Evolutionary conservation across 2,329 filamentous ascomycete genomes (phyloP), one percentile per base, ranked within the genome.

Genomic region (Rachicladosporium sp.): DNA sequence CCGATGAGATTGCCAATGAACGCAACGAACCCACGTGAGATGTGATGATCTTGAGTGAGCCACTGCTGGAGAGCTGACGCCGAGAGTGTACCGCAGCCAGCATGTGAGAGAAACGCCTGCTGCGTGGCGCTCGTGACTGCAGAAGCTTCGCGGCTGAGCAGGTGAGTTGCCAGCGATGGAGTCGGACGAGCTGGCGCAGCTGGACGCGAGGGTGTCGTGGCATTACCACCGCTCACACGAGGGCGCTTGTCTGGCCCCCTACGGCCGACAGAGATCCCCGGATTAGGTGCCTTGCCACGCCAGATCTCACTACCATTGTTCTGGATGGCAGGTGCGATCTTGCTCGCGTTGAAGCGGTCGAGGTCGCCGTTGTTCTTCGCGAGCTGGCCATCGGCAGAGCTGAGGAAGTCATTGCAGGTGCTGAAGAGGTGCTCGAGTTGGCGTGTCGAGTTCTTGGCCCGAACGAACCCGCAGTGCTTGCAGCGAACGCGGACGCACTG

Each of bases 31-130:
- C 74, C 73, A 46, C 82, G 77, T 29, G 80, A 76, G 59, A 84
- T 82, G 43, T 85, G 71, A 6, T 76, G 68, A 58, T 85, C 80
- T 58, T 83, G 80, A 8, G 76, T 73, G 33, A 86, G 73, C 81
- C 81, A 86, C 56, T 70, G 67, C 13, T 71, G 70, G 7, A 85
- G 64, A 1, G 67, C 60, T 0, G 64, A 52, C 36, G 74, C 74
- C 11, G 72, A 63, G 11, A 82, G 63, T 0, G 68, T 71, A 13
- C 81, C 80, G 41, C 68, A 65, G 9, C 79, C 79, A 4, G 80
- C 80, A 35, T 74, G 68, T 8, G 65, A 66, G 37, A 86, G 73
- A 60, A 86, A 85, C 0, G 74, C 67, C 39, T 77, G 71, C 43
- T 79, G 76, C 0, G 80, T 84, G 8, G 80, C 78, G 21, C 60